Evolutionary conservation across 768 basidiomycete genomes (phyloP), one percentile per base, ranked within the genome.

Genomic region (Imleria badia): DNA sequence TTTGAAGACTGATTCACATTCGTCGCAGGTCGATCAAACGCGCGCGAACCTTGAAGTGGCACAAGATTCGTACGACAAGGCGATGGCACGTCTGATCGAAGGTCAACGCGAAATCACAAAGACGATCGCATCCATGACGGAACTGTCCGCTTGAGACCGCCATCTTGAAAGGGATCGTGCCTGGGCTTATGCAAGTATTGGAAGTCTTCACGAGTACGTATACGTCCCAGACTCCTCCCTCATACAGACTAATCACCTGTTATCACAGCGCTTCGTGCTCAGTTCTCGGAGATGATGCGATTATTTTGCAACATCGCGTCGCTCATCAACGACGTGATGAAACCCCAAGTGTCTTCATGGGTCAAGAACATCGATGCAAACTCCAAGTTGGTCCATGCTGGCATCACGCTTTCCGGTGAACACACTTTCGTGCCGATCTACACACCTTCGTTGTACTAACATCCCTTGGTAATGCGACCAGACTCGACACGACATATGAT

Each of bases 251-350:
- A 9, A 33, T 10, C 8, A 43, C 8, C 17, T 9, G 15, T 23
- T 23, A 20, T 13, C 17, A 43, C 22, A 58, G 61, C 49, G 3
- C 50, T 62, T 19, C 61, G 61, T 40, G 56, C 56, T 23, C 56
- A 62, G 41, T 62, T 62, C 42, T 62, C 60, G 36, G 56, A 62
- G 23, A 58, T 62, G 60, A 52, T 49, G 0, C 47, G 50, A 35
- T 62, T 62, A 31, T 62, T 62, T 44, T 52, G 60, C 43, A 58
- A 58, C 20, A 56, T 62, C 4, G 42, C 50, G 0, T 62, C 60
- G 15, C 60, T 62, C 19, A 62, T 62, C 44, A 55, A 62, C 30
- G 61, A 62, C 29, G 61, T 62, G 23, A 62, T 62, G 56, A 58
- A 26, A 50, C 60, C 61, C 2, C 61, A 62, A 26, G 60, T 62